Evolutionary conservation across 169 alveolate species (phyloP), one percentile per base, ranked within the genome.

Genomic region (Plasmodium knowlesi): DNA sequence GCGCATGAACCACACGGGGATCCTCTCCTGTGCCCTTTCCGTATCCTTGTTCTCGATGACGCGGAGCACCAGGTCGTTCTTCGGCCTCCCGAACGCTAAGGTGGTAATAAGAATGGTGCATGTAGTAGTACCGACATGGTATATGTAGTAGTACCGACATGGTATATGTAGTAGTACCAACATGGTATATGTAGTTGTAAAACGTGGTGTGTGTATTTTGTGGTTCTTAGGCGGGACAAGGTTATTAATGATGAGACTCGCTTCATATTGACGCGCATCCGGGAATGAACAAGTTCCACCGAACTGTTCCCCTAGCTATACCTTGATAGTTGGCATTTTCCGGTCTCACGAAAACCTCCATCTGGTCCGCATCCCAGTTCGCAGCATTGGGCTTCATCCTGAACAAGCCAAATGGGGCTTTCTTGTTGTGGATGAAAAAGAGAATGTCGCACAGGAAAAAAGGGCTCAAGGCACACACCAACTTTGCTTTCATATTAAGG

Each of bases 1-100:
- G 19, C 98, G 28, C 98, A 97, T 97, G 14, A 96, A 94, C 98
- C 98, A 97, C 41, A 97, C 94, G 5, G 98, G 98, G 16, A 96
- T 88, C 19, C 83, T 78, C 30, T 94, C 97, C 5, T 89, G 78
- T 30, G 78, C 76, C 53, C 95, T 72, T 12, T 96, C 97, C 4
- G 3, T 43, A 9, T 76, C 73, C 39, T 88, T 74, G 25, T 88
- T 88, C 81, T 78, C 93, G 41, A 88, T 88, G n/a, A 88, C 93
- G 30, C 78, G 54, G 25, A 88, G 50, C 30, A 88, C 32, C 22
- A 88, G 37, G 39, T 88, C 93, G 39, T 88, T 88, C 30, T 22
- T 6, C 28, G 93, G 93, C 25, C 89, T 19, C 2, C 84, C 93
- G 54, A 32, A 88, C 71, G 37, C 93, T 88, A 22, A 41, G 43